Conservation (phyloP, 2,329 filamentous ascomycete genomes). For the Colletotrichum endophyticum region DNA sequence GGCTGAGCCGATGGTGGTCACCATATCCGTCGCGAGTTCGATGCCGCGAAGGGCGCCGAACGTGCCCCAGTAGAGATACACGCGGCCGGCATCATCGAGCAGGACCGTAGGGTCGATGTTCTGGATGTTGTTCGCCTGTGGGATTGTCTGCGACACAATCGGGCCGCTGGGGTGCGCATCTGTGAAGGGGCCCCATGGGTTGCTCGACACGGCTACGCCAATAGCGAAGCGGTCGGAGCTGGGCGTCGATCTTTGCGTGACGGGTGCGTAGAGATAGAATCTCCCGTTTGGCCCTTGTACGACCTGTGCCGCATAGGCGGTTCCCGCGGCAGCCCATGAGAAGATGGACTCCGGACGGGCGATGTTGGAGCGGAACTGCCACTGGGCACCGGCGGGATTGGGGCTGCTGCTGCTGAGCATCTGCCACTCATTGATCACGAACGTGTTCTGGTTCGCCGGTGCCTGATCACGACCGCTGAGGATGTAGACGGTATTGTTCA, state of each 20-base stretch:
- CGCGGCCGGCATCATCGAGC: constrained; percentile 37
- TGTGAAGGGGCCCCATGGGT: constrained; percentile 35
- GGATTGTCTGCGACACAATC: constrained; percentile 37
- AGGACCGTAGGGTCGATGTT: constrained; percentile 44
- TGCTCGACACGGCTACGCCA: constrained; percentile 39
- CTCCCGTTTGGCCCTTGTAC: constrained; percentile 34
- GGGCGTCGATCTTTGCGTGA: constrained; percentile 29
- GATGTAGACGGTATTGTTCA: constrained; percentile 40
- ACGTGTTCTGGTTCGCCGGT: constrained; percentile 30
- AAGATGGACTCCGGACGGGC: constrained; percentile 35
- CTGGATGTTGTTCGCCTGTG: constrained; percentile 37
- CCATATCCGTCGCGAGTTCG: constrained; percentile 39
- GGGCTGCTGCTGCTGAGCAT: constrained; percentile 32
- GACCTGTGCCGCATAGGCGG: constrained; percentile 40
- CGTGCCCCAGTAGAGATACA: constrained; percentile 43
- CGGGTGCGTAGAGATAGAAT: constrained; percentile 42
- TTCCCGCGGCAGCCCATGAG: constrained; percentile 35
- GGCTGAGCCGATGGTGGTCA: constrained; percentile 30
- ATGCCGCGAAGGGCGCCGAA: constrained; percentile 37
- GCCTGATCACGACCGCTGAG: constrained; percentile 38
- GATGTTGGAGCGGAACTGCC: constrained; percentile 35
- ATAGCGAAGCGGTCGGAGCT: constrained; percentile 39
- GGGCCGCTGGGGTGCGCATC: constrained; percentile 38
- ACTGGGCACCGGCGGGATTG: constrained; percentile 32
- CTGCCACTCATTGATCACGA: constrained; percentile 41